phyloP scores from a whole-genome alignment of 2,329 filamentous ascomycete genomes.

The Botryotinia globosa region DNA sequence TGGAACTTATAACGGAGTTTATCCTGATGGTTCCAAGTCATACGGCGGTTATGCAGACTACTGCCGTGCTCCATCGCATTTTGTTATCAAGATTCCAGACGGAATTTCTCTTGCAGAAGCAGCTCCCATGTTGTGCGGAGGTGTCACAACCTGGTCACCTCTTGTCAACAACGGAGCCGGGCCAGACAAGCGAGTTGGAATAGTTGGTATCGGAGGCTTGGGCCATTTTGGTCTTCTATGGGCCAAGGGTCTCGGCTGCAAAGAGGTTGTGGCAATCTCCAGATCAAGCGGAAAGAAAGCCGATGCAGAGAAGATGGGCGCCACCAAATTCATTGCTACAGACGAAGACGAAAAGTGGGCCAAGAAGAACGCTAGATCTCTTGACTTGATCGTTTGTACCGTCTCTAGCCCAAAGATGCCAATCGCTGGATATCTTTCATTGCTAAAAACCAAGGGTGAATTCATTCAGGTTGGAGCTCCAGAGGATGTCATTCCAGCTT shows the following conservation, averaged over 20 bases:
- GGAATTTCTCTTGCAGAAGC: constrained; percentile 17
- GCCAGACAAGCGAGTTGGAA: constrained; percentile 56
- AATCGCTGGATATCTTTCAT: constrained; percentile 54
- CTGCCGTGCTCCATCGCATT: constrained; percentile 17
- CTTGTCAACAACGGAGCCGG: constrained; percentile 20
- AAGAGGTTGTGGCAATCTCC: constrained; percentile 57
- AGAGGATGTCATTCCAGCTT: constrained; percentile 52
- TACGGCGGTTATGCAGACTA: constrained; percentile 20
- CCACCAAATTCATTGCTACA: constrained; percentile 17
- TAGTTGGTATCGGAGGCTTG: constrained; percentile 69
- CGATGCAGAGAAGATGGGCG: constrained; percentile 20
- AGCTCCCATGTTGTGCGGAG: constrained; percentile 19
- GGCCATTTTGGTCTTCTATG: constrained; percentile 70
- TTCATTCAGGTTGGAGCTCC: constrained; percentile 65
- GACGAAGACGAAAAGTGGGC: constrained; percentile 41
- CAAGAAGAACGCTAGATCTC: constrained; percentile 47
- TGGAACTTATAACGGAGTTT: constrained; percentile 14
- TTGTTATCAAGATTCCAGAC: constrained; percentile 20
- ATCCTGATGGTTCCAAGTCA: constrained; percentile 18
- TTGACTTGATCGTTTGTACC: constrained; percentile 59
- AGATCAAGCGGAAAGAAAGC: constrained; percentile 16
- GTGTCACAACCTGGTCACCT: constrained; percentile 14
- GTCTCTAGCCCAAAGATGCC: constrained; percentile 58
- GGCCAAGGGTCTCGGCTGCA: constrained; percentile 65
- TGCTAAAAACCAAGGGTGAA: constrained; percentile 56